Conservation (phyloP, 495 filamentous ascomycete genomes). For the Chaetomium tenue region DNA sequence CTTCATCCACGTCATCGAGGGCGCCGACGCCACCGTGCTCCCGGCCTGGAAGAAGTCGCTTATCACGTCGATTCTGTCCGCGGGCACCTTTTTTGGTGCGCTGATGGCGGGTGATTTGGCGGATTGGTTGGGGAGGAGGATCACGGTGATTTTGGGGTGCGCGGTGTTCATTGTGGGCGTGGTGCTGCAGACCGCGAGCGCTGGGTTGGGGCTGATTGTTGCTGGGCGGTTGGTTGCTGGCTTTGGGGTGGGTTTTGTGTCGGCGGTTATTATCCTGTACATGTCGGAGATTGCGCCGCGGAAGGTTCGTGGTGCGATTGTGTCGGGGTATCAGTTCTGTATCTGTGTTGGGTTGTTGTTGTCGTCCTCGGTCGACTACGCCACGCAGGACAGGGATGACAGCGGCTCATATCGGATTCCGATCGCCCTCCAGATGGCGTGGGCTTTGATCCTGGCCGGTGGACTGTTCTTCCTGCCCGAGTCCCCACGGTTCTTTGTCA, state of each 20-base stretch:
- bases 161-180: slow-evolving; percentile 63
- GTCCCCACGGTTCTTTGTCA: slow-evolving; percentile 76
- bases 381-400: slow-evolving; percentile 60
- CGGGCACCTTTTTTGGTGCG: slow-evolving; percentile 65
- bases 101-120: slow-evolving; percentile 66
- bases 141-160: slow-evolving; percentile 65
- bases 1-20: slow-evolving; percentile 50
- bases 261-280: slow-evolving; percentile 70
- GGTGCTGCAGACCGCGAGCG: slow-evolving; percentile 53
- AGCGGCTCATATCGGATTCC: slow-evolving; percentile 70
- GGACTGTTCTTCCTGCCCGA: slow-evolving; percentile 67
- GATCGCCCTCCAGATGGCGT: slow-evolving; percentile 65
- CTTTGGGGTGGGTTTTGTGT: slow-evolving; percentile 67
- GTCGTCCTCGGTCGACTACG: slow-evolving; percentile 70
- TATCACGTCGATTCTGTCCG: slow-evolving; percentile 66
- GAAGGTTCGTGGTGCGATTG: slow-evolving; percentile 68
- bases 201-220: slow-evolving; percentile 41
- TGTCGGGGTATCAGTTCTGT: slow-evolving; percentile 75
- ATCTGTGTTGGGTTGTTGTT: slow-evolving; percentile 70
- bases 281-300: slow-evolving; percentile 67
- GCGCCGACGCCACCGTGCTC: slow-evolving; percentile 36
- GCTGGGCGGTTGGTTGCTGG: slow-evolving; percentile 57
- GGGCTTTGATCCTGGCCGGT: slow-evolving; percentile 61
- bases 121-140: slow-evolving; percentile 65
- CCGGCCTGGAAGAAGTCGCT: slow-evolving; percentile 54